These are phyloP conservation scores for Endoconidiophora laricicola DNA, from an alignment of 2,329 filamentous ascomycete species.

Conservation along the genomic window DNA sequence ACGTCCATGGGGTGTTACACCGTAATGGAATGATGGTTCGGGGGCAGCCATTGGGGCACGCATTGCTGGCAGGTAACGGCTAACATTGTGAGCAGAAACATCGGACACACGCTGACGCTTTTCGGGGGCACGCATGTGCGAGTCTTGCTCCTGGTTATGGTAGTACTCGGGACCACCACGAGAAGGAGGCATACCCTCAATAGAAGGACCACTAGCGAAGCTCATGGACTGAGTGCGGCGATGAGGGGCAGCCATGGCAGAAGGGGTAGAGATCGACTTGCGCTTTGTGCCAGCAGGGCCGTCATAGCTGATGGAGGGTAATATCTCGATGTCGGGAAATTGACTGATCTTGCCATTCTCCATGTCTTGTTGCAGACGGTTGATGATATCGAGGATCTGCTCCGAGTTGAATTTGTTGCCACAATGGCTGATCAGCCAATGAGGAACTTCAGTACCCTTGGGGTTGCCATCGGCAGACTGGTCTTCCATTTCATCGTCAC, in stretches of 20 bases:
- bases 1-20: constrained; percentile 8
- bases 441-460: constrained; percentile 27
- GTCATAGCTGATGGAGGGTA: constrained; percentile 30
- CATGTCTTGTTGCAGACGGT: constrained; percentile 29
- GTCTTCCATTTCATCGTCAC: constrained; percentile 20
- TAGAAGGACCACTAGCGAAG: constrained; percentile 13
- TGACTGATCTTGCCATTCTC: constrained; percentile 25
- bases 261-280: constrained; percentile 4
- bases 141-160: constrained; percentile 3
- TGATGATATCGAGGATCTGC: constrained; percentile 31
- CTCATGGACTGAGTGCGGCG: constrained; percentile 22
- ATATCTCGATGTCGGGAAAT: constrained; percentile 42
- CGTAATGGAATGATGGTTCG: background rate
- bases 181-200: constrained; percentile 10
- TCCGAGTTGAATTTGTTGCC: constrained; percentile 30
- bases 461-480: constrained; percentile 20
- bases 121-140: constrained; percentile 4
- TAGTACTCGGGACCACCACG: constrained; percentile 8
- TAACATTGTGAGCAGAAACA: constrained; percentile 8
- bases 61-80: constrained; percentile 7
- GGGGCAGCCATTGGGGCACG: constrained; percentile 5
- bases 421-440: constrained; percentile 32
- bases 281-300: constrained; percentile 12
- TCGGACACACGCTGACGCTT: constrained; percentile 10
- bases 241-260: constrained; percentile 9